Base-by-base conservation (phyloP, 495 filamentous ascomycete species). In the Penicillium tannophilum region DNA sequence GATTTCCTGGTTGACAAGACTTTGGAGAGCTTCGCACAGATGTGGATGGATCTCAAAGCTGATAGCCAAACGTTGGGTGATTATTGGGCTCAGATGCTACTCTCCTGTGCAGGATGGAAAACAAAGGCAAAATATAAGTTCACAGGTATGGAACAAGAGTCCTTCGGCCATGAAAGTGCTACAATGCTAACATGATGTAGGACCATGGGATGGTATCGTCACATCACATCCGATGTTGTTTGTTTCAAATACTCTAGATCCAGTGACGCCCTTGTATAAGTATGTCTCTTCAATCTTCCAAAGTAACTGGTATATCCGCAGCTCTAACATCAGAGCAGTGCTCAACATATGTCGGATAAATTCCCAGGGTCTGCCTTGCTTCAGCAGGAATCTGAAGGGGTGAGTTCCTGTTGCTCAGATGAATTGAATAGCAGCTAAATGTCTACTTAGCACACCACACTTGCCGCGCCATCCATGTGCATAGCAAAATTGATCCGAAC, bases 111-210 rank as follows among this genome's bases (percentile, higher is more conserved):
- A 0, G 81, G 79, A 16, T 86, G 87, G 79, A 73, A 75, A 5
- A 61, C 85, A 1, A 77, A 80, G 24, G 78, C 87, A 0, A 82
- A 84, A 51, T 86, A 88, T 76, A 75, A 81, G 17, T 83, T 84
- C 56, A 57, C 65, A 54, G 79, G 74, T 76, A 70, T 30, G 65
- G n/a, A 10, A 20, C 0, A 39, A 33, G 19, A 45, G 33, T 11
- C n/a, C 17, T 16, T 24, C 11, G 12, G 8, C 26, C 24, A 2
- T 23, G 24, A 20, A 5, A 28, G 19, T 7, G 23, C 7, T 4
- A 23, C 33, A 16, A 14, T 47, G 17, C 44, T 64, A 30, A 67
- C 23, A 3, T 7, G 10, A 3, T 23, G 4, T 31, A 78, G 76
- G 70, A 6, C 73, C 72, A 9, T 66, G 66, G 41, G 59, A 63